A percentile compares a stretch with the other conserved stretches of the same genome.
Conservation (phyloP, 2,329 filamentous ascomycete species). For the Neophaeococcomyces aloes region DNA sequence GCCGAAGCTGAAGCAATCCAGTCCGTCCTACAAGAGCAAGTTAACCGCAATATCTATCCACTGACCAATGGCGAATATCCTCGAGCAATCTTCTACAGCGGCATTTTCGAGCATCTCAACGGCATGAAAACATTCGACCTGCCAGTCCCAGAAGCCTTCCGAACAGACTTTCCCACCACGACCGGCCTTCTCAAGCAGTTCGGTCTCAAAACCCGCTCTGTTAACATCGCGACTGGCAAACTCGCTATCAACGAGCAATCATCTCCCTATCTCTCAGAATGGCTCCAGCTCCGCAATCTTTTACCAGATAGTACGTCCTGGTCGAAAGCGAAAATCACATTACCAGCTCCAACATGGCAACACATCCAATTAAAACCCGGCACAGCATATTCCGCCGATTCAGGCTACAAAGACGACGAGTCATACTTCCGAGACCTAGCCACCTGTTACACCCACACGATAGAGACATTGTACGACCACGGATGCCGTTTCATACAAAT, state of each 20-base stretch:
- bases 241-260: constrained; percentile 9
- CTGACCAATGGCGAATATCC: constrained; percentile 22
- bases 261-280: constrained; percentile 13
- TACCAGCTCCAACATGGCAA: constrained; percentile 13
- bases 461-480: constrained; percentile 50
- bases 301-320: constrained; percentile 7
- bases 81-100: constrained; percentile 21
- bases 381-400: constrained; percentile 45
- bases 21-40: constrained; percentile 16
- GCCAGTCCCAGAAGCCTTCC: constrained; percentile 7
- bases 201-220: constrained; percentile 8
- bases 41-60: constrained; percentile 16
- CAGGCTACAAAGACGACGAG: constrained; percentile 47
- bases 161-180: constrained; percentile 14
- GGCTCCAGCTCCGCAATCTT: constrained; percentile 11
- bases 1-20: constrained; percentile 13
- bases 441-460: constrained; percentile 52
- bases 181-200: constrained; percentile 9
- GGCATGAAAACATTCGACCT: constrained; percentile 14
- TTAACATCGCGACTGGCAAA: constrained; percentile 10
- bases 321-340: constrained; percentile 12
- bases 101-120: constrained; percentile 21
- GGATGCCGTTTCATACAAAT: constrained; percentile 58
- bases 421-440: constrained; percentile 53
- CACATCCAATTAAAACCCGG: constrained; percentile 37